Percentiles rank a stretch among this genome's conserved stretches.
Evolutionary conservation across 2,329 filamentous ascomycete species (phyloP).

Genomic region (Xylaria sp.): DNA sequence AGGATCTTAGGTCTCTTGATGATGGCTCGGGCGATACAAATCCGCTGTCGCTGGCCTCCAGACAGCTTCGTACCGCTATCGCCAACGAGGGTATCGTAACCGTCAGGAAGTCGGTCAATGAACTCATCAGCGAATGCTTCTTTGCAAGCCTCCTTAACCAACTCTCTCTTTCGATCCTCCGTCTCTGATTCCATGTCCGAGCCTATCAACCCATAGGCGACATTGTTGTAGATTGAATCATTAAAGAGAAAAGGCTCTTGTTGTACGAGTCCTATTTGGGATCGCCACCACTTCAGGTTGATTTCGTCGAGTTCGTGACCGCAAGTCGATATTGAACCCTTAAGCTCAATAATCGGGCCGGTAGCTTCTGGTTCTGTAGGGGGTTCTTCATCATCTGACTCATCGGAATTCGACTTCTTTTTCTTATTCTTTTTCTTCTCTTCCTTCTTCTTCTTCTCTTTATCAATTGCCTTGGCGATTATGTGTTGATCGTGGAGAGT

Average conservation of each 20-base stretch:
- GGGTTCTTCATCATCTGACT: slow-evolving; percentile 37
- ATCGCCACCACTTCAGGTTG: slow-evolving; percentile 67
- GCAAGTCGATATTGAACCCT: slow-evolving; percentile 59
- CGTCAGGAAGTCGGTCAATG: slow-evolving; percentile 66
- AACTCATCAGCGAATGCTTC: slow-evolving; percentile 75
- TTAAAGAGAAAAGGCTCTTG: slow-evolving; percentile 74
- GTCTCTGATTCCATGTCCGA: slow-evolving; percentile 58
- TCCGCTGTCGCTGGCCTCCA: slow-evolving; percentile 83
- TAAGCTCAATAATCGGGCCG: slow-evolving; percentile 53
- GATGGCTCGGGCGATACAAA: slow-evolving; percentile 78
- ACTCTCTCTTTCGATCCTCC: slow-evolving; percentile 60
- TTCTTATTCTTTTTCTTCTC: slow-evolving; percentile 45
- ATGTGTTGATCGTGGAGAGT: slow-evolving; percentile 59
- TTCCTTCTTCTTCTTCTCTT: slow-evolving; percentile 51
- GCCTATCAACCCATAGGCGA: slow-evolving; percentile 62
- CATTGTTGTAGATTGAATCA: slow-evolving; percentile 67
- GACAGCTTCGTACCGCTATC: slow-evolving; percentile 79
- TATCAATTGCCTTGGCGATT: slow-evolving; percentile 57
- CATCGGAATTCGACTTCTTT: slow-evolving; percentile 40
- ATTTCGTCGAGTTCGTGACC: slow-evolving; percentile 60
- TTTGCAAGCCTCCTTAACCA: slow-evolving; percentile 68
- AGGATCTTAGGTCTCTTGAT: slow-evolving; percentile 73
- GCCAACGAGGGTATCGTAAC: slow-evolving; percentile 76
- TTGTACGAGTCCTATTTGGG: slow-evolving; percentile 68
- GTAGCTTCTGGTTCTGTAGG: slow-evolving; percentile 40